Conservation (phyloP, 352 stramenopile genomes). For the Phytophthora foliorum region DNA sequence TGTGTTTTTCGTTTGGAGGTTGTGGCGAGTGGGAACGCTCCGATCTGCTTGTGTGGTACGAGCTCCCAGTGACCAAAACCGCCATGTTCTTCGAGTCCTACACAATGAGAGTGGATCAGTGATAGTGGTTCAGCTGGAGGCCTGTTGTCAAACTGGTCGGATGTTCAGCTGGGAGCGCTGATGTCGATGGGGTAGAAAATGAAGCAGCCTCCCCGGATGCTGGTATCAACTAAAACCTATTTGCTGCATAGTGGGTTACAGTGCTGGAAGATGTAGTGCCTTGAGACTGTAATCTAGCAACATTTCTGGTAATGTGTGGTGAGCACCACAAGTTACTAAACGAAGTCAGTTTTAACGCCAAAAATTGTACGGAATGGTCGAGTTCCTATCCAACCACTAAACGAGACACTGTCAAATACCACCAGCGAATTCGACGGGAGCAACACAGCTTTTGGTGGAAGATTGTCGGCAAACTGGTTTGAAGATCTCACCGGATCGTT, state of each 20-base stretch:
- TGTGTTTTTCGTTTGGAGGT: not conserved
- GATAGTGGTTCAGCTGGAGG: not conserved
- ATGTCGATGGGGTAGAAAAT: not conserved
- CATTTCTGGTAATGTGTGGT: too few species aligned
- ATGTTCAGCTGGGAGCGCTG: not conserved
- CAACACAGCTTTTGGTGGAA: not conserved
- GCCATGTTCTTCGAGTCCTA: not conserved
- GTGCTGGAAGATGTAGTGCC: too few species aligned
- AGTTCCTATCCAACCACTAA: too few species aligned
- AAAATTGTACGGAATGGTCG: too few species aligned
- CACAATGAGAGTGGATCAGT: not conserved
- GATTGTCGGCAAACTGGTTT: not conserved
- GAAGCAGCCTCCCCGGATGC: not conserved
- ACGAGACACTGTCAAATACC: not conserved
- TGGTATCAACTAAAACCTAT: not conserved
- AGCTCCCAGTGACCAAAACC: not conserved
- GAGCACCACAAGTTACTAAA: too few species aligned
- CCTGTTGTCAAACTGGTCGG: slow-evolving; percentile 10
- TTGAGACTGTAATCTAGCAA: too few species aligned
- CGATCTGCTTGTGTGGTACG: not conserved
- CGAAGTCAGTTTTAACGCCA: too few species aligned
- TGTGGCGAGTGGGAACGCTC: not conserved
- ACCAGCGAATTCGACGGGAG: not conserved
- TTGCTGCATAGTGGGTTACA: too few species aligned
- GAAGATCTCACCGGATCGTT: not conserved